Base-by-base conservation (phyloP, 2,329 filamentous ascomycete genomes). In the Ilyonectria sp. region DNA sequence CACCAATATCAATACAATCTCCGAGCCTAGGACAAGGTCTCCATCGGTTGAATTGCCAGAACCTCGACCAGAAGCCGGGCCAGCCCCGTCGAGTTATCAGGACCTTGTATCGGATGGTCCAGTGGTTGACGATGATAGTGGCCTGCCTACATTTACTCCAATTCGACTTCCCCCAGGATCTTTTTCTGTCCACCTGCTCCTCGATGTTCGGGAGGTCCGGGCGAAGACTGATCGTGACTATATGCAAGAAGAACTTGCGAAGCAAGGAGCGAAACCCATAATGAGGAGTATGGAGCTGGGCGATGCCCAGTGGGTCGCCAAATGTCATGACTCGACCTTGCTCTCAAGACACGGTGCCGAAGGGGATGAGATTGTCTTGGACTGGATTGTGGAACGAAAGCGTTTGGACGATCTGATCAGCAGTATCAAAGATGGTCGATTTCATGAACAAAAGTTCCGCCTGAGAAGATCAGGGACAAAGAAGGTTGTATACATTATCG, bases 381-480 rank as follows among this genome's bases (percentile, higher is more conserved):
- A 95, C 78, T 94, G 91, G 86, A 93, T 96, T 50, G 87, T 94
- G 1, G 93, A 96, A 80, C 87, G 93, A 68, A 96, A 96, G 77
- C 86, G 93, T 9, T 86, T 95, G 0, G 93, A 95, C 75, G 93
- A 96, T 77, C 82, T 96, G 53, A 86, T 95, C n/a, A 84, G 87
- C 57, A 94, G 92, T 69, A 94, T 96, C 81, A 94, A 93, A 78
- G 93, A 95, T 69, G 92, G 93, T 1, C 90, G 93, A 2, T 95
- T 94, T 73, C 91, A 92, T 72, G 93, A 96, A 78, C 93, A 96
- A 77, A 95, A 96, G 77, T 95, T 94, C 76, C 91, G 93, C 1
- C 85, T 95, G 11, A 87, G 88, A 61, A 89, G 89, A 58, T 93
- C 90, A 0, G 93, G 93, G 0, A 85, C 94, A n/a, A 89, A 88